Evolutionary conservation across 257 asterid species (phyloP), one percentile per base, ranked within the genome.

Genomic region (Rauvolfia tetraphylla): DNA sequence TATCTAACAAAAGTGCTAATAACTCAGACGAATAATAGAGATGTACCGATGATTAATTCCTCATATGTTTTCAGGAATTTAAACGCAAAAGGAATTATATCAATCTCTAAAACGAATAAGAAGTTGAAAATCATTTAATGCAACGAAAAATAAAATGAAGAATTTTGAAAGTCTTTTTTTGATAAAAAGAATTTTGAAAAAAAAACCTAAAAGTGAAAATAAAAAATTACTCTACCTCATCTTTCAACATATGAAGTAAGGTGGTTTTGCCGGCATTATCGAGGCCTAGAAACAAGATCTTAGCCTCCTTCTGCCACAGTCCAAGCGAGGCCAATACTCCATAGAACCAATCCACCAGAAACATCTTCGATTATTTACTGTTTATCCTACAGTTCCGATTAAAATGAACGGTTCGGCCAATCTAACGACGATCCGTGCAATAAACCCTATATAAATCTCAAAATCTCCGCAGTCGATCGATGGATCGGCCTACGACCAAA

Each of bases 201-300:
- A 3, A 68, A 22, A 23, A 4, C 23, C 56, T 42, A 12, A 4
- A 42, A 44, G 11, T n/a, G 36, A 75, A 44, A 49, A 51, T 11
- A 59, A 71, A 66, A 72, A 27, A 7, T 14, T 41, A n/a, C n/a
- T n/a, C n/a, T n/a, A 93, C 98, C 98, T 93, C 98, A 75, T 92
- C 97, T 81, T 93, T 92, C 75, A 90, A 89, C 98, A 93, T 91
- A 80, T 93, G 97, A 68, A 93, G 98, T 79, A 93, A 88, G 73
- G 98, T 93, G 79, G 98, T 93, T 77, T 93, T 93, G 79, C 97
- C 98, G 62, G 98, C 96, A 81, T 93, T 93, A 82, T 93, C 98
- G 75, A 93, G 97, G 77, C 98, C 98, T 68, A 93, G 62, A 74
- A 93, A 93, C 81, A 93, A 88, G 80, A 93, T 93, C 87, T 93